These are phyloP conservation scores for Typha latifolia DNA, from an alignment of 176 grass and related monocot genomes.

Conservation along the genomic window DNA sequence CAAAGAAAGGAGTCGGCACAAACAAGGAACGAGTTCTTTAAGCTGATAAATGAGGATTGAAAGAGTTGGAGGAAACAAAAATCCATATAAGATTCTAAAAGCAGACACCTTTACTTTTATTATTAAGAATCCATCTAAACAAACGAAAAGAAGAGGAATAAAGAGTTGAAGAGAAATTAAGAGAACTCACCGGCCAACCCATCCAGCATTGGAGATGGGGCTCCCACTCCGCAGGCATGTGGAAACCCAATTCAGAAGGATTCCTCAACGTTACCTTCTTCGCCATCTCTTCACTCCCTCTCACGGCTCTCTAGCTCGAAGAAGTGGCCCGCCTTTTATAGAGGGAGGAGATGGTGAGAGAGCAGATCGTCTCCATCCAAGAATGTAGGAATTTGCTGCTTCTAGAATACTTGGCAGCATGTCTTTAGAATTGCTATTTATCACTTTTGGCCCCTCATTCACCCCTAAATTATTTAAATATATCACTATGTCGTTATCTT, in stretches of 20 bases:
- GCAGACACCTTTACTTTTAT: too few species aligned
- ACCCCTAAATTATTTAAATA: too few species aligned
- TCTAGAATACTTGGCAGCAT: too few species aligned
- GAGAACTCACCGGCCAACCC: conserved; percentile 65
- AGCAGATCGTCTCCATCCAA: too few species aligned
- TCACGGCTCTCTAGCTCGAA: not conserved
- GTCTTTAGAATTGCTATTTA: too few species aligned
- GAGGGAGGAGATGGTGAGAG: too few species aligned
- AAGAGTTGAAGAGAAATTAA: not conserved
- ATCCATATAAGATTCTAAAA: not conserved
- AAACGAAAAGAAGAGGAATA: not conserved
- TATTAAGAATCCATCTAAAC: not conserved
- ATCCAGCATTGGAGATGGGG: conserved; percentile 86
- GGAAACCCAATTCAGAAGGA: conserved; percentile 50
- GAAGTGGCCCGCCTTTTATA: too few species aligned
- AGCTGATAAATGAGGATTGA: not conserved
- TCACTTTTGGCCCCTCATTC: too few species aligned
- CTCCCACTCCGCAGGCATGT: conserved; percentile 97
- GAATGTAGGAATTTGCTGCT: too few species aligned
- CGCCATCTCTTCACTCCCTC: conserved; percentile 11
- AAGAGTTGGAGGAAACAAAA: not conserved
- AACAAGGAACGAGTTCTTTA: too few species aligned
- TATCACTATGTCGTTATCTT: too few species aligned
- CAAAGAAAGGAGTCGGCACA: not conserved
- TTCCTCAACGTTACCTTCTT: conserved; percentile 28